Evolutionary conservation across 768 basidiomycete genomes (phyloP).

Genomic region (Cystobasidium ongulense): DNA sequence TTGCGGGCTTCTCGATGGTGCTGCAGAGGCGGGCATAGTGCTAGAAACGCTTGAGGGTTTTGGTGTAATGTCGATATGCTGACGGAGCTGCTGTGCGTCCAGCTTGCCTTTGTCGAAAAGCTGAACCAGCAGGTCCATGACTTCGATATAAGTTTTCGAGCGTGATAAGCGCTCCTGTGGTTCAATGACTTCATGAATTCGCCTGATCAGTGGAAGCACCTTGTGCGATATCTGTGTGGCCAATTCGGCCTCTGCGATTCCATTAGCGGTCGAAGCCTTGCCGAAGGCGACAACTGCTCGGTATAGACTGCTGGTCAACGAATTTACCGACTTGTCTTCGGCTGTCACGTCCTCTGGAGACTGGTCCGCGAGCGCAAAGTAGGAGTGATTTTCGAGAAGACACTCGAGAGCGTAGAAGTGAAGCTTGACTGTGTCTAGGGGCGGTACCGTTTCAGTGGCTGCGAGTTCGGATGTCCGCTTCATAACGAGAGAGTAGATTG

Average conservation of each 20-base stretch:
- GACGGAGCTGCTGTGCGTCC: neutral
- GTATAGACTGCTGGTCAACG: neutral
- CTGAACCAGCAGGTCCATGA: slow-evolving; percentile 1
- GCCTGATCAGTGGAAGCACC: neutral
- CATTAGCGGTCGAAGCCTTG: neutral
- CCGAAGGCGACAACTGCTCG: neutral
- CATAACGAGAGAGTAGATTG: neutral
- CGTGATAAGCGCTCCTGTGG: neutral
- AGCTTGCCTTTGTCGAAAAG: neutral
- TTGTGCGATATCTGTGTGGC: neutral
- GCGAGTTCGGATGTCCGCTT: neutral
- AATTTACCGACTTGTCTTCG: slow-evolving; percentile 5
- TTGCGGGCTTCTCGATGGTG: neutral
- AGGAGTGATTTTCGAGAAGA: neutral
- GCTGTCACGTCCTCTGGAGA: neutral
- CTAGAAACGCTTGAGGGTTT: neutral
- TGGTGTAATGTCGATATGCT: neutral
- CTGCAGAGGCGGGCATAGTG: neutral
- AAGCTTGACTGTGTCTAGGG: neutral
- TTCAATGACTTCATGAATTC: neutral
- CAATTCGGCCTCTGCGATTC: slow-evolving; percentile 2
- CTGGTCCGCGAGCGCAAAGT: neutral
- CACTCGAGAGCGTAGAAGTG: slow-evolving; percentile 18
- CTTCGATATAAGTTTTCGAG: slow-evolving; percentile 1
- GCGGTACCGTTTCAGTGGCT: neutral